Evolutionary conservation across 1,284 basidiomycete species (phyloP).

Genomic region (Baeospora myosura): DNA sequence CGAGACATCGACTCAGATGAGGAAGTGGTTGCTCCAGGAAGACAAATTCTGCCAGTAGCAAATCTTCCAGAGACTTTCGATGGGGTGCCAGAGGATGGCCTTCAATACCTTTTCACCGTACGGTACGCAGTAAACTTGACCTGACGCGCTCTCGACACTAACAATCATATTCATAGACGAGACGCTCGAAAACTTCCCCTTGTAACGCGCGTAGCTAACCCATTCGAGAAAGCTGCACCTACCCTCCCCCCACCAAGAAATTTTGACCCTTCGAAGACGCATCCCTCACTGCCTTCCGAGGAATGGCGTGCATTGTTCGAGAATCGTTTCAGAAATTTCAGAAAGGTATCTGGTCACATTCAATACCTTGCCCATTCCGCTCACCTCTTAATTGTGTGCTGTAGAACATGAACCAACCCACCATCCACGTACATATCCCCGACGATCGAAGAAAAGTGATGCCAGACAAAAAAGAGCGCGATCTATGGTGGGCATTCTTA

Average conservation of each 20-base stretch:
- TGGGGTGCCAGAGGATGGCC: constrained; percentile 60
- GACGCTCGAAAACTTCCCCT: constrained; percentile 58
- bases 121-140: constrained; percentile 36
- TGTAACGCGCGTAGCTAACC: constrained; percentile 56
- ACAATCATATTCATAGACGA: constrained; percentile 48
- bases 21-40: constrained; percentile 47
- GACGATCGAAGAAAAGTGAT: constrained; percentile 30
- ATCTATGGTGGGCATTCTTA: constrained; percentile 73
- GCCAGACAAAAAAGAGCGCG: constrained; percentile 63
- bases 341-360: constrained; percentile 36
- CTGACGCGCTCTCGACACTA: no score
- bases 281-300: constrained; percentile 45
- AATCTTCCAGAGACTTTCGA: constrained; percentile 59
- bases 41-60: constrained; percentile 68
- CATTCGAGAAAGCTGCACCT: constrained; percentile 41
- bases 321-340: constrained; percentile 54
- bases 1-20: constrained; percentile 36
- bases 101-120: constrained; percentile 77
- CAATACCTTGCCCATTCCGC: neutral
- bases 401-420: constrained; percentile 61
- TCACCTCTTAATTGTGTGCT: constrained; percentile 3
- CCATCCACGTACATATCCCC: constrained; percentile 37
- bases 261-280: constrained; percentile 16
- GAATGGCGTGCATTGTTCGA: constrained; percentile 57
- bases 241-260: constrained; percentile 16